These are phyloP conservation scores for Helicostylum pulchrum DNA, from an alignment of 192 early-diverging fungal genomes.

Conservation along the genomic window DNA sequence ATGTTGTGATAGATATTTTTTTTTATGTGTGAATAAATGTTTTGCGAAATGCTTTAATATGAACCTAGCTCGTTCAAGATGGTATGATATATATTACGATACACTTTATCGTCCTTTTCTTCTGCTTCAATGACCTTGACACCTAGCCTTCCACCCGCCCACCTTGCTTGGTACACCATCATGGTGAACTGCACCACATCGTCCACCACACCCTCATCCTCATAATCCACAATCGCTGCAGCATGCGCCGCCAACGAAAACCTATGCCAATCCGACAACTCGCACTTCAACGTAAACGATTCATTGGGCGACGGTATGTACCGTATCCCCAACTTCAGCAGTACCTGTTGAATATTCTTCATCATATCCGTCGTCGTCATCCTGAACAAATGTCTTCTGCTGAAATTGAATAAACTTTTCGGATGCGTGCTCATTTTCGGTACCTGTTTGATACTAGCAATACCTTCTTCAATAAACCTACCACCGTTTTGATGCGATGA, in stretches of 20 bases:
- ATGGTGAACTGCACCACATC: constrained; percentile 7
- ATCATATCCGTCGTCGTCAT: neutral
- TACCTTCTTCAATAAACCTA: neutral
- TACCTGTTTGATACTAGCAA: neutral
- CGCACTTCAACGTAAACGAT: constrained; percentile 7
- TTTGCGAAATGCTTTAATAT: too few species aligned
- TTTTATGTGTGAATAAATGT: too few species aligned
- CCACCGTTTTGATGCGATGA: neutral
- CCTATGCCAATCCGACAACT: neutral
- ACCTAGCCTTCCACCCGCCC: constrained; percentile 22
- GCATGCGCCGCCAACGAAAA: neutral
- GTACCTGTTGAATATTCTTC: constrained; percentile 7
- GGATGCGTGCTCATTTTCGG: constrained; percentile 13
- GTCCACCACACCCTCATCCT: neutral
- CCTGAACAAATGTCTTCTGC: constrained; percentile 22
- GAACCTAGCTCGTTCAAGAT: constrained; percentile 10
- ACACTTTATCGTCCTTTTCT: constrained; percentile 8
- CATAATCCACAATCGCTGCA: neutral
- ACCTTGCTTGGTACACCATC: constrained; percentile 23
- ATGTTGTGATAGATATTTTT: neutral
- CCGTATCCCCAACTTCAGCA: neutral
- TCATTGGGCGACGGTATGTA: neutral
- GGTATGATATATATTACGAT: constrained; percentile 13
- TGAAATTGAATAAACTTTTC: constrained; percentile 27
- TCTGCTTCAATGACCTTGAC: constrained; percentile 22